Percentiles rank a stretch among this genome's conserved stretches.
Evolutionary conservation across 208 protist species (phyloP).

Genomic region (Trypanosoma congolense): DNA sequence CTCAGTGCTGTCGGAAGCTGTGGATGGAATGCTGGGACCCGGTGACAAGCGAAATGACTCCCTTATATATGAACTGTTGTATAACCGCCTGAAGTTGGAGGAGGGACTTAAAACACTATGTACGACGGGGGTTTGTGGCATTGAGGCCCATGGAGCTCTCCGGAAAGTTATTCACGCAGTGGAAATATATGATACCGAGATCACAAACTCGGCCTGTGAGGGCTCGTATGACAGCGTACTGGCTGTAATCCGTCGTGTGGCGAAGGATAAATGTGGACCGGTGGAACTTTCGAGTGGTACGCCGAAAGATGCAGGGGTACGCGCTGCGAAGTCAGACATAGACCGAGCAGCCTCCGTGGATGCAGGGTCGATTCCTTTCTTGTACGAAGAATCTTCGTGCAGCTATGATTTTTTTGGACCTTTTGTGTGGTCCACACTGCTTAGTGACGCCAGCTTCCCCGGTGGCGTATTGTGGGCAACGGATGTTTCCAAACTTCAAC

Average conservation of each 20-base stretch:
- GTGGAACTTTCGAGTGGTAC: neutral
- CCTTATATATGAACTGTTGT: slow-evolving; percentile 79
- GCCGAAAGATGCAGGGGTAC: neutral
- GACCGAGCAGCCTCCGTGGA: neutral
- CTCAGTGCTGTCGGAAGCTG: slow-evolving; percentile 35
- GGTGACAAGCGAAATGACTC: slow-evolving; percentile 48
- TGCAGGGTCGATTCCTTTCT: slow-evolving; percentile 17
- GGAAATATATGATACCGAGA: slow-evolving; percentile 42
- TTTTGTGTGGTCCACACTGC: slow-evolving; percentile 69
- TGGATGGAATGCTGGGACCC: slow-evolving; percentile 59
- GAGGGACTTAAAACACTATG: neutral
- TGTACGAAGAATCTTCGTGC: slow-evolving; percentile 75
- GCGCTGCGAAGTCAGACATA: neutral
- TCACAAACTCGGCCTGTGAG: slow-evolving; percentile 27
- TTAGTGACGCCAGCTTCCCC: slow-evolving; percentile 46
- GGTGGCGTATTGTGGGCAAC: slow-evolving; percentile 58
- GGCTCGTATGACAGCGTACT: slow-evolving; percentile 29
- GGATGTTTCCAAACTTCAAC: slow-evolving; percentile 24
- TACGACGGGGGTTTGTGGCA: slow-evolving; percentile 1
- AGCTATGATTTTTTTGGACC: slow-evolving; percentile 86
- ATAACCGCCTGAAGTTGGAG: slow-evolving; percentile 31
- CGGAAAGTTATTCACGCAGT: slow-evolving; percentile 10
- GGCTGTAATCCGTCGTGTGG: slow-evolving; percentile 23
- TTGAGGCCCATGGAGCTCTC: slow-evolving; percentile 8
- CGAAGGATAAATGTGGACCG: slow-evolving; percentile 6